Base-by-base conservation (phyloP, 805 yeast species). In the Saturnispora galanensis region DNA sequence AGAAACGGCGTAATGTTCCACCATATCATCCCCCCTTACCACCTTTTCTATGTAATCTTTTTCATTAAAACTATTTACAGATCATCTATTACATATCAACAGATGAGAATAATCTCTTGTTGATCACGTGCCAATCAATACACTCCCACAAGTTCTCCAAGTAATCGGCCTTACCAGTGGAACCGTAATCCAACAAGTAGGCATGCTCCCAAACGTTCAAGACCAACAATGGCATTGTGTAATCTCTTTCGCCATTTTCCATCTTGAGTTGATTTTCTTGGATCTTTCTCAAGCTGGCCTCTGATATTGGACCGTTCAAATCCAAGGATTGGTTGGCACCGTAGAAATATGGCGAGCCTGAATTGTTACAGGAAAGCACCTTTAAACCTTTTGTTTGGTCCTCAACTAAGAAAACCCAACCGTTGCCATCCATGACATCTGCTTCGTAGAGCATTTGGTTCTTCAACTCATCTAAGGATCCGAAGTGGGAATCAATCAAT, bases 161-260 rank as follows among this genome's bases (percentile, higher is more conserved):
- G 63, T 84, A 93, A 49, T 78, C 76, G 32, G 77, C 72, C 64
- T 80, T 82, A 31, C 93, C 93, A 42, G 63, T 68, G 42, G 85
- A 72, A 39, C 97, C 96, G 64, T 81, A 90, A 63, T 93, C 97
- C 26, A 74, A 67, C 38, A 87, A 56, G 62, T 81, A 93, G n/a
- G 96, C 86, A 51, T 79, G 76, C 61, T 90, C 95, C 96, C 97
- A 89, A 52, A 84, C 72, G 63, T 80, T 86, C 51, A 88, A 71
- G 41, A 79, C 84, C 52, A 93, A 70, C 38, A 93, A 65, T 6
- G 93, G 95, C 52, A 88, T 67, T 18, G 79, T 72, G 67, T 73
- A 77, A 59, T 82, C 89, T 52, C 68, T 70, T 34, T 69, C 70
- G 16, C 64, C 63, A 28, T 55, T 48, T 21, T 42, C 42, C 4